phyloP scores from a whole-genome alignment of 2,329 filamentous ascomycete genomes.

The Colletotrichum agaves region DNA sequence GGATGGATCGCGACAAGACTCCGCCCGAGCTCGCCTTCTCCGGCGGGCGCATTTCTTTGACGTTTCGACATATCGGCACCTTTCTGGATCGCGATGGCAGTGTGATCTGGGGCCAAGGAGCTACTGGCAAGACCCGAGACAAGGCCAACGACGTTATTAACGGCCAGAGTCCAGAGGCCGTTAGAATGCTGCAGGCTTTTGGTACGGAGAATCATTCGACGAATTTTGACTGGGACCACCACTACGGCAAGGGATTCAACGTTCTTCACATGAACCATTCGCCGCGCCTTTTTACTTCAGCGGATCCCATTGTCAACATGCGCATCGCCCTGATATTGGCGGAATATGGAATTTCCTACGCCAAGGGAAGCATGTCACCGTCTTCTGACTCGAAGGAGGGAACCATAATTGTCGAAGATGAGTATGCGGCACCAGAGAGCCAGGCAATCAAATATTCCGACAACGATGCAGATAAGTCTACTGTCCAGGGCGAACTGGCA shows the following conservation, averaged over 20 bases:
- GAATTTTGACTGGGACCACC: slow-evolving; percentile 77
- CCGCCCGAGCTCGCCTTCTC: slow-evolving; percentile 75
- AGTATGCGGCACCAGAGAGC: slow-evolving; percentile 39
- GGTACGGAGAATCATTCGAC: slow-evolving; percentile 82
- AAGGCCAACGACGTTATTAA: slow-evolving; percentile 74
- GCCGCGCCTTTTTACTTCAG: slow-evolving; percentile 61
- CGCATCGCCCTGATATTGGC: slow-evolving; percentile 62
- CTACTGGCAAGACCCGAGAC: slow-evolving; percentile 71
- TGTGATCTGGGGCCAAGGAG: slow-evolving; percentile 92
- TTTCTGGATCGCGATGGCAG: slow-evolving; percentile 75
- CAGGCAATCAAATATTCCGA: slow-evolving; percentile 63
- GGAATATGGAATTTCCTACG: slow-evolving; percentile 58
- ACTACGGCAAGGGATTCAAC: slow-evolving; percentile 86
- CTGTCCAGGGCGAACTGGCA: slow-evolving; percentile 60
- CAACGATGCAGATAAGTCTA: slow-evolving; percentile 60
- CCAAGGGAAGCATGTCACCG: slow-evolving; percentile 55
- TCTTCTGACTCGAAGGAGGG: slow-evolving; percentile 44
- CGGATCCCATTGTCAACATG: slow-evolving; percentile 59
- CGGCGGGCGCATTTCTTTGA: slow-evolving; percentile 88
- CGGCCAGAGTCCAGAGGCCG: slow-evolving; percentile 72
- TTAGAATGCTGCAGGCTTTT: slow-evolving; percentile 81
- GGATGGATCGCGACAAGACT: slow-evolving; percentile 73
- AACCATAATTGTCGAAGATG: slow-evolving; percentile 17
- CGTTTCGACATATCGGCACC: slow-evolving; percentile 89
- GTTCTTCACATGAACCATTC: slow-evolving; percentile 74